phyloP scores from a whole-genome alignment of 2,329 filamentous ascomycete genomes.

The Ramularia collo-cygni region DNA sequence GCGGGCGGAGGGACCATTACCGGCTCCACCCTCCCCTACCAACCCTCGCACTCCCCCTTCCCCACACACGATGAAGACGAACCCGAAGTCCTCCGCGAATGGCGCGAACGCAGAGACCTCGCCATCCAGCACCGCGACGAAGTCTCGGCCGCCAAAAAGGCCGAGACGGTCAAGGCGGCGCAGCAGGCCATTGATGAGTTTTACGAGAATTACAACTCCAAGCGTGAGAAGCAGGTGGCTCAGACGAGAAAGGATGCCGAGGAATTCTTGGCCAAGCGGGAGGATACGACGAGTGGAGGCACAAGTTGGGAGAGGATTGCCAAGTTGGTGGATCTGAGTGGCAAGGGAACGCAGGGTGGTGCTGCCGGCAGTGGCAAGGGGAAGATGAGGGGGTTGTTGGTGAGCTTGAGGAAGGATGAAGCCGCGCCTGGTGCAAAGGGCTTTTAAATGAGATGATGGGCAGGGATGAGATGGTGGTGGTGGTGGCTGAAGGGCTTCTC shows the following conservation, averaged over 20 bases:
- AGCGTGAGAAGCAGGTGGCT: slow-evolving; percentile 87
- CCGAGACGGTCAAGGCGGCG: slow-evolving; percentile 79
- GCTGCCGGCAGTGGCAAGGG: slow-evolving; percentile 89
- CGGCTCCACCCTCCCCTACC: slow-evolving; percentile 54
- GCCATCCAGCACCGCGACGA: slow-evolving; percentile 77
- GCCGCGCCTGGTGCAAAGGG: slow-evolving; percentile 61
- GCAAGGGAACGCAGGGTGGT: slow-evolving; percentile 82
- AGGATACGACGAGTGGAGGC: slow-evolving; percentile 88
- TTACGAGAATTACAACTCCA: slow-evolving; percentile 98
- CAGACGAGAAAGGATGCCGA: slow-evolving; percentile 90
- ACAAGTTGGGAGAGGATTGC: slow-evolving; percentile 98
- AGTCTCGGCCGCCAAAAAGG: slow-evolving; percentile 73
- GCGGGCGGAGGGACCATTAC: slow-evolving; percentile 76
- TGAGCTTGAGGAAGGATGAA: slow-evolving; percentile 87
- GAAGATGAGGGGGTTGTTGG: slow-evolving; percentile 83
- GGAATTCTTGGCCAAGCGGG: slow-evolving; percentile 78
- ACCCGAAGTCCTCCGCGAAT: slow-evolving; percentile 78
- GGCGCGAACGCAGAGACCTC: slow-evolving; percentile 83
- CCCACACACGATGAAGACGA: slow-evolving; percentile 69
- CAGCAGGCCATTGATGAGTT: slow-evolving; percentile 96
- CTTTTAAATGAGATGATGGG: slow-evolving; percentile 9
- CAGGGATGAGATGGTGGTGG: no score
- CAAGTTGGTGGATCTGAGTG: slow-evolving; percentile 94
- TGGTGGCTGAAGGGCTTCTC: no score
- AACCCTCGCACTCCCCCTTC: slow-evolving; percentile 39